Conservation (phyloP, 805 yeast genomes). For the Sporopachydermia lactativora region DNA sequence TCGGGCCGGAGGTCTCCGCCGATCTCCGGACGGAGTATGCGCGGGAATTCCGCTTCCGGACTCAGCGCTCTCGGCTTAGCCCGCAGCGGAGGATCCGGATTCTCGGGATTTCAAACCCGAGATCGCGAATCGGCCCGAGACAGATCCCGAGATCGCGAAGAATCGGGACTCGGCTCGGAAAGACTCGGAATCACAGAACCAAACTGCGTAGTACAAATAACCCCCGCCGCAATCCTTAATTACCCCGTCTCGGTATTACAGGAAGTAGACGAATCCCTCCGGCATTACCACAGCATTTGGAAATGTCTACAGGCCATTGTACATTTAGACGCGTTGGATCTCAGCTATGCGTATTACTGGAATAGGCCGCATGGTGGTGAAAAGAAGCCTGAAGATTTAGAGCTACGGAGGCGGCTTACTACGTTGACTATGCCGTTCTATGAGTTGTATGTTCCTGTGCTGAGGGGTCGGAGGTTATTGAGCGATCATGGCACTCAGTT, state of each 20-base stretch:
- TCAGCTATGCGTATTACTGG: slow-evolving; percentile 1
- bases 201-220: not conserved
- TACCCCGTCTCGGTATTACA: not conserved
- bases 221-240: not conserved
- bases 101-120: no score
- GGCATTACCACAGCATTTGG: not conserved
- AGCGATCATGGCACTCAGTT: not conserved
- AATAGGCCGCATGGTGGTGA: not conserved
- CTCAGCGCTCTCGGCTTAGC: no score
- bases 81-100: no score
- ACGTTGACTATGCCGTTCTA: slow-evolving; percentile 1
- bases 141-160: no score
- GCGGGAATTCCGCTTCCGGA: no score
- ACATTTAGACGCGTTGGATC: slow-evolving; percentile 1
- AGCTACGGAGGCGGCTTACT: not conserved
- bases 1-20: no score
- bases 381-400: not conserved
- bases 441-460: not conserved
- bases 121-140: no score
- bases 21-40: no score
- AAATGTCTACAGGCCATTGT: not conserved
- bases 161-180: no score
- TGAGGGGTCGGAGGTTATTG: not conserved
- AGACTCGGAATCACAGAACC: no score
- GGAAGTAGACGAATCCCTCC: not conserved